Base-by-base conservation (phyloP, 306 rosid species). In the Adenanthera pavonina region DNA sequence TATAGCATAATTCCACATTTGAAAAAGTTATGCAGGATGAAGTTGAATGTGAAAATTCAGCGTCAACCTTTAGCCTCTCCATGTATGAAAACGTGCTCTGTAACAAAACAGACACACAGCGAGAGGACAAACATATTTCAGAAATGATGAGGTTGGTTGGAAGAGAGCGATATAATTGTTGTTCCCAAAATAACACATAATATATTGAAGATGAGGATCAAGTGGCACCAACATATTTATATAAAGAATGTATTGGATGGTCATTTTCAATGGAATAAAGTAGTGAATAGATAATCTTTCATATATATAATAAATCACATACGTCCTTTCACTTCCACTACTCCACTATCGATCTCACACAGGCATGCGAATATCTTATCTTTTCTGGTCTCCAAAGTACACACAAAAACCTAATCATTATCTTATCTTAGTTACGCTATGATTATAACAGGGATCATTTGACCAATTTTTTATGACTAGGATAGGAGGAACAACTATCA, bases 361-460 rank as follows among this genome's bases (percentile, higher is more conserved):
- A 3, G 13, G 75, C 75, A 70, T 13, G 75, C 59, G 13, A 70
- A 70, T 43, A 70, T 70, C 75, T 70, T 46, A 70, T 70, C 75
- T 13, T 70, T 70, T 70, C 75, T 70, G 2, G 19, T 25, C 41
- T 41, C 41, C 6, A 46, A 70, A 25, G 20, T 70, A 70, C 25
- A 8, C 12, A 46, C 20, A 46, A 12, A 25, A 57, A 25, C 35
- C 57, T 70, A 47, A 25, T 70, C 41, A 47, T 46, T 70, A 30
- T 70, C 74, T 69, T 69, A 69, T 69, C 74, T 2, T 44, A 20
- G 19, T 68, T 35, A 64, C 20, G 6, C 69, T 56, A 6, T 7
- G 14, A 40, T 35, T 12, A 62, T 12, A 62, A 13, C 0, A 36
- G 4, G 5, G 2, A 38, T 66, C 30, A 16, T 16, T 38, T 2